A percentile compares a stretch with the other conserved stretches of the same genome.
These are phyloP conservation scores for Pseudomonodictys pantanalensis DNA, from an alignment of 495 filamentous ascomycete species.

Conservation along the genomic window DNA sequence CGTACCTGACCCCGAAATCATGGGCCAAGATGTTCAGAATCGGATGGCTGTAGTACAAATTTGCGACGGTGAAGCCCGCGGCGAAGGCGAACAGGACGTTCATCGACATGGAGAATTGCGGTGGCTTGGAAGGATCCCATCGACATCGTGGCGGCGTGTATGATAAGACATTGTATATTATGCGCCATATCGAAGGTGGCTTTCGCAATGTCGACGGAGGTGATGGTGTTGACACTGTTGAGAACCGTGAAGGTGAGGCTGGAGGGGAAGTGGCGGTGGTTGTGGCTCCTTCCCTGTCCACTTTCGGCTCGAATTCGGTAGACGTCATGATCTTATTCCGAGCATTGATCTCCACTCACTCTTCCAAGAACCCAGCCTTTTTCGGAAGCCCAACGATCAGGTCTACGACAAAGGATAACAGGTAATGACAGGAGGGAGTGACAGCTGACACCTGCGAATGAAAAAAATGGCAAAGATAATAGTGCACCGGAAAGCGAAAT, in stretches of 20 bases:
- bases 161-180: conserved; percentile 40
- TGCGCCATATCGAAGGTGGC: conserved; percentile 25
- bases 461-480: neutral
- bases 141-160: conserved; percentile 57
- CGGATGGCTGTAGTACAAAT: conserved; percentile 71
- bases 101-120: conserved; percentile 56
- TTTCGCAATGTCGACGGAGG: neutral
- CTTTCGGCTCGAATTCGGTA: neutral
- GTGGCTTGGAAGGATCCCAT: conserved; percentile 56
- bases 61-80: conserved; percentile 60
- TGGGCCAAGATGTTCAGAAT: conserved; percentile 62
- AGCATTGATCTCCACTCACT: no score
- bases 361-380: no score
- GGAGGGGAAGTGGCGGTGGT: neutral
- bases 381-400: no score
- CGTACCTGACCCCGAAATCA: conserved; percentile 57
- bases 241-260: neutral
- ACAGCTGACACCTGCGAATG: no score
- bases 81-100: conserved; percentile 59
- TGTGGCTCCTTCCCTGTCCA: neutral
- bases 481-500: neutral
- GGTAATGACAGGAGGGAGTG: no score
- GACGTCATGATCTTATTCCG: neutral
- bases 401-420: no score
- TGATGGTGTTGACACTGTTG: neutral